Evolutionary conservation across 371 early-diverging fungal species (phyloP), one percentile per base, ranked within the genome.

Genomic region (Nematocida sp.): DNA sequence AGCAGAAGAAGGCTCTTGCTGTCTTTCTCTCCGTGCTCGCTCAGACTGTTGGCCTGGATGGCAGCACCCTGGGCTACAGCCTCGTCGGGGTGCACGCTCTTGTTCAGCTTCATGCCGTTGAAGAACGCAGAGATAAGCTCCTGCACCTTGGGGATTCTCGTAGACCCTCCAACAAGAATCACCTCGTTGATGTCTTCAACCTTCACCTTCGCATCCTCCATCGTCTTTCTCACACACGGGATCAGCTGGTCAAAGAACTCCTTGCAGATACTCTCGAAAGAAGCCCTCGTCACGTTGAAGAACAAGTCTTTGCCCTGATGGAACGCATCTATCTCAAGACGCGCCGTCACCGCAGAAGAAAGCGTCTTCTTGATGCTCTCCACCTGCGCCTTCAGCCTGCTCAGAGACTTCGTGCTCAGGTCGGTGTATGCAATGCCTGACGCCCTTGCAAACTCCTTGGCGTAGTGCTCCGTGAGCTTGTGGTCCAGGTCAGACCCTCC

Each of bases 111-210:
- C 87, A 92, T 93, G 81, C 92, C 95, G 84, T 92, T 90, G 86
- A 96, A 96, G 86, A 86, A 91, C 84, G 95, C 95, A 27, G 89
- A 87, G 76, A 98, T 88, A 77, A 95, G 87, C 85, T 92, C 88
- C 85, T 92, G 93, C 82, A 98, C 90, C 89, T 92, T 94, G 87
- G 97, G 97, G 85, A 98, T 96, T 88, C 97, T 94, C 76, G 95
- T 95, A 80, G 94, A 94, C 80, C 98, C 96, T 85, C 98, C 98
- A 77, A 96, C 96, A 43, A 98, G 86, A 78, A 98, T 92, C 80
- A 96, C 92, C 80, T 94, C 93, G 80, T 93, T 85, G 78, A 97
- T 90, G 63, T 86, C 78, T 19, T 43, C 70, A 19, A 37, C 66
- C n/a, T 25, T 13, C 15, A 76, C 19, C 36, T 52, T 64, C 25